phyloP scores from a whole-genome alignment of 2,329 filamentous ascomycete genomes.

The Trichoderma brevicompactum region DNA sequence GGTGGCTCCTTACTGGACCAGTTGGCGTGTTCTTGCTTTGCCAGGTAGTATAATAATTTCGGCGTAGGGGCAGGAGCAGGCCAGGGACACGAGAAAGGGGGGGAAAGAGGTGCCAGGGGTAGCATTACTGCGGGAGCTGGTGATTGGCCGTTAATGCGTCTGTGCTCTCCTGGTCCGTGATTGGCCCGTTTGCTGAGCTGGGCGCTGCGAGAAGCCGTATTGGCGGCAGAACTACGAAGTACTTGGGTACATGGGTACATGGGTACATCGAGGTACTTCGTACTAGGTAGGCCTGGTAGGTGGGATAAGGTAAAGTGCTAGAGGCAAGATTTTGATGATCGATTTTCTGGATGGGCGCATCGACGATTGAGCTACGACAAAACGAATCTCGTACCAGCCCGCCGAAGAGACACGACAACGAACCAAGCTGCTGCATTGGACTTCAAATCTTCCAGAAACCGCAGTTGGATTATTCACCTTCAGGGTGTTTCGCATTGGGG shows the following conservation, averaged over 20 bases:
- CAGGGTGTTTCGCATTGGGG: not conserved
- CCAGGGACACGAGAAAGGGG: constrained; percentile 46
- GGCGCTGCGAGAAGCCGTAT: constrained; percentile 5
- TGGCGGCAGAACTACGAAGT: too few species aligned
- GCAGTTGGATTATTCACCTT: not conserved
- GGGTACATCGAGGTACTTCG: not conserved
- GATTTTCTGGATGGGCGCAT: constrained; percentile 23
- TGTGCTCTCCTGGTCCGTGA: constrained; percentile 34
- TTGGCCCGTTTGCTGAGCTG: constrained; percentile 29
- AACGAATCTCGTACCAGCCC: constrained; percentile 9
- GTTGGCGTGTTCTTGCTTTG: constrained; percentile 41
- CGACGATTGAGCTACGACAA: constrained; percentile 11
- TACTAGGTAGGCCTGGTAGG: not conserved
- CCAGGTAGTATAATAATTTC: constrained; percentile 55
- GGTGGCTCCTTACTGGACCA: constrained; percentile 29
- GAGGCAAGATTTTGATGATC: constrained; percentile 26
- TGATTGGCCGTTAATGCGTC: constrained; percentile 39
- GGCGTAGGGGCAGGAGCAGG: constrained; percentile 47
- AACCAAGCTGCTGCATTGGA: not conserved
- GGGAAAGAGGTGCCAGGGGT: constrained; percentile 43
- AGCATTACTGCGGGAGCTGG: constrained; percentile 34
- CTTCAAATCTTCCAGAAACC: not conserved
- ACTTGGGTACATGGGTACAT: not conserved
- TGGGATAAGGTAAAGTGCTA: constrained; percentile 9
- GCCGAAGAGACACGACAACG: not conserved